Evolutionary conservation across 1,284 basidiomycete species (phyloP).

Genomic region (Thecaphora thlaspeos): DNA sequence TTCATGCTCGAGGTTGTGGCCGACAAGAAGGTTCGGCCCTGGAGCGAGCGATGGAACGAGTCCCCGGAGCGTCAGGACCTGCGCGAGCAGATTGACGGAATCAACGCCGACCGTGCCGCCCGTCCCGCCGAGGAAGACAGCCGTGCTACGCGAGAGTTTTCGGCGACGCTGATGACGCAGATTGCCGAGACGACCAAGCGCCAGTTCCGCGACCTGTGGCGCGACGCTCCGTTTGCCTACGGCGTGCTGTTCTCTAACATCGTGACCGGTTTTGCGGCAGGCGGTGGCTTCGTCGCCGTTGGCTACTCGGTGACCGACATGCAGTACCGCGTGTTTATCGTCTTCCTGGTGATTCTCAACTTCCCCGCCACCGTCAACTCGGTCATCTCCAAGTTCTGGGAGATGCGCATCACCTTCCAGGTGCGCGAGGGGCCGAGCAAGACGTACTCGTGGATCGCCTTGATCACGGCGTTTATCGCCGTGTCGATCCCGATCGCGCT

Average conservation of each 20-base stretch:
- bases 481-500: conserved; percentile 44
- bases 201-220: conserved; percentile 65
- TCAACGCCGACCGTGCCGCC: conserved; percentile 56
- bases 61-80: conserved; percentile 60
- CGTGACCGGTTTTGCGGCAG: conserved; percentile 52
- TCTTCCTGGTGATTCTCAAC: conserved; percentile 40
- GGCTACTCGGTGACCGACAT: conserved; percentile 18
- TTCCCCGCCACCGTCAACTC: conserved; percentile 43
- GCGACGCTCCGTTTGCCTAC: conserved; percentile 72
- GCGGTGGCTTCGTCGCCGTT: conserved; percentile 34
- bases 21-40: conserved; percentile 15
- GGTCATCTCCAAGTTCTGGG: conserved; percentile 46
- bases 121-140: conserved; percentile 27
- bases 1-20: conserved; percentile 58
- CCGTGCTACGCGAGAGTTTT: conserved; percentile 62
- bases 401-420: conserved; percentile 39
- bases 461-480: conserved; percentile 37
- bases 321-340: conserved; percentile 30
- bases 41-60: conserved; percentile 38
- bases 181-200: conserved; percentile 63
- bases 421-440: conserved; percentile 40
- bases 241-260: conserved; percentile 66
- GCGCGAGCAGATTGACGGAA: conserved; percentile 59
- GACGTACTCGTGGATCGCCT: conserved; percentile 41
- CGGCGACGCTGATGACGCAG: conserved; percentile 64